Evolutionary conservation across 2,329 filamentous ascomycete genomes (phyloP).

Genomic region (Pseudofabraea citricarpa): DNA sequence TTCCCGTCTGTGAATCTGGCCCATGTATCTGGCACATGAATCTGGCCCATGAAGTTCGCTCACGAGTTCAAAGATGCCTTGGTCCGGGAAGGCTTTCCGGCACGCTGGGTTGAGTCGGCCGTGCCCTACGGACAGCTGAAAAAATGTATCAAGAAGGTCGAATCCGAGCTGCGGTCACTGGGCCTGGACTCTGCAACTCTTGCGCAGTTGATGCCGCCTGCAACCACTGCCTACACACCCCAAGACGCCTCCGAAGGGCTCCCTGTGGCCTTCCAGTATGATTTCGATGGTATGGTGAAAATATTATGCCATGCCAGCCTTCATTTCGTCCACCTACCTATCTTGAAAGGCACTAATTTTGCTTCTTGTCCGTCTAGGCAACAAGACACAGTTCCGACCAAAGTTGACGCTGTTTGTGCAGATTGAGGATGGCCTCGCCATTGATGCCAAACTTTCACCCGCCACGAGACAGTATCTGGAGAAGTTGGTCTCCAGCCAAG

Average conservation of each 20-base stretch:
- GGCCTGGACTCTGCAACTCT: constrained; percentile 71
- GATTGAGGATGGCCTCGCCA: constrained; percentile 58
- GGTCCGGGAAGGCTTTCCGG: constrained; percentile 67
- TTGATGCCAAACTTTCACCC: constrained; percentile 59
- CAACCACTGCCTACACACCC: background rate
- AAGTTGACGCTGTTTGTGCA: constrained; percentile 68
- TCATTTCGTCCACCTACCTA: too few relatives aligned
- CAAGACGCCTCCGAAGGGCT: constrained; percentile 15
- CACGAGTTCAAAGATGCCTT: constrained; percentile 70
- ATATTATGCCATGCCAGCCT: too few relatives aligned
- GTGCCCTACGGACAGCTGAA: constrained; percentile 83
- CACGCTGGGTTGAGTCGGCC: constrained; percentile 66
- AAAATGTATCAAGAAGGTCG: constrained; percentile 81
- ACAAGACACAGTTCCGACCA: constrained; percentile 51
- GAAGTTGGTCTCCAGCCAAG: constrained; percentile 35
- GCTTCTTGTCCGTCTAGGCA: constrained; percentile 22
- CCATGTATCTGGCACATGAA: too few relatives aligned
- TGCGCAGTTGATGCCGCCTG: constrained; percentile 49
- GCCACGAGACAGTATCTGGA: constrained; percentile 58
- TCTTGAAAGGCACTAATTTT: constrained; percentile 3
- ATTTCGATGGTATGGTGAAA: constrained; percentile 48
- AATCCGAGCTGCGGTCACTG: constrained; percentile 62
- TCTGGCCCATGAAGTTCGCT: constrained; percentile 97
- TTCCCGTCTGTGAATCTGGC: too few relatives aligned
- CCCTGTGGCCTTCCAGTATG: constrained; percentile 46